Base-by-base conservation (phyloP, 2,329 filamentous ascomycete genomes). In the Bertia moriformis region DNA sequence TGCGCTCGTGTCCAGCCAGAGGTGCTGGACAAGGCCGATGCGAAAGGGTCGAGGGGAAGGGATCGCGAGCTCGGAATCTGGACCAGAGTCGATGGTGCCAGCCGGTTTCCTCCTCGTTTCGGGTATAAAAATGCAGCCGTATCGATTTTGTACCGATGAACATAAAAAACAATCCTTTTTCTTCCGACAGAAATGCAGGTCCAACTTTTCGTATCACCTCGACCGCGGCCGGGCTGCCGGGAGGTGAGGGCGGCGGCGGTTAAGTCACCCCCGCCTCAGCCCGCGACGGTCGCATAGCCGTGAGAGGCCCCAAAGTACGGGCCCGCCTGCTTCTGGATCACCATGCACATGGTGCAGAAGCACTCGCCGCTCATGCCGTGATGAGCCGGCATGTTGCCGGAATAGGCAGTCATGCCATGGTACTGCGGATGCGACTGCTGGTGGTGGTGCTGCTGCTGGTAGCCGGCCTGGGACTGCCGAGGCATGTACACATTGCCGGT, bases 281-380 rank as follows among this genome's bases (percentile, higher is more conserved):
- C 70, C 52, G 73, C 65, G 14, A 75, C 71, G 49, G 74, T 71
- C 19, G 65, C 62, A 41, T 71, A 74, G 32, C 53, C 56, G 39
- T 68, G 63, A 17, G 60, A 49, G 38, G 59, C 41, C 18, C 39
- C 53, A 43, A 73, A 69, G 51, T 72, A 73, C 1, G 60, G 51
- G 3, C 56, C 49, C 12, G 64, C 57, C 52, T 71, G 70, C 47
- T 44, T 46, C n/a, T n/a, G n/a, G 38, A 62, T 53, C 14, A 62
- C 56, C 19, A 58, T 50, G 46, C 69, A 73, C 43, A 56, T 58
- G 19, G 55, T 45, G 43, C 69, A 74, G 41, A 54, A 62, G 54
- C 69, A 73, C 41, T 71, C 70, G 4, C 60, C 58, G 19, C 62
- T 48, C n/a, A n/a, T n/a, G 35, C 56, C 62, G 13, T 66, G 60